Percentiles rank a stretch among this genome's conserved stretches.
These are phyloP conservation scores for Mimosa pudica DNA, from an alignment of 306 rosid genomes.

Conservation along the genomic window DNA sequence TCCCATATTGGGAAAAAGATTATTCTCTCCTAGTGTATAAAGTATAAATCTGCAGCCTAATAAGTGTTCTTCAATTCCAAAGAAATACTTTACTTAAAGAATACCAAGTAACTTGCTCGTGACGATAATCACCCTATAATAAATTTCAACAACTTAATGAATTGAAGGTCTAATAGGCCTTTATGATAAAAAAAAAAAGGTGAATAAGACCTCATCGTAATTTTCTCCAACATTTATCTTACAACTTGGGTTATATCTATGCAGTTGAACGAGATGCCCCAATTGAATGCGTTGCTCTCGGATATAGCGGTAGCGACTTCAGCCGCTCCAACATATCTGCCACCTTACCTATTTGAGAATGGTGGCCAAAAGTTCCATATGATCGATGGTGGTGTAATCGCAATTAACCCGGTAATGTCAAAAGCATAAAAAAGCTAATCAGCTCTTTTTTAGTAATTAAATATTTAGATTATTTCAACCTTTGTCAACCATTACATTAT, in stretches of 20 bases:
- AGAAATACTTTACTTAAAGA: too few relatives aligned
- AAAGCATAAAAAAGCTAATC: background rate
- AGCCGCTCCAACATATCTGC: background rate
- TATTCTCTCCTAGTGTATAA: too few relatives aligned
- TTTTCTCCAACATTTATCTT: background rate
- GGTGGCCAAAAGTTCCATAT: background rate
- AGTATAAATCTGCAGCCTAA: too few relatives aligned
- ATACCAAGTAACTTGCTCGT: too few relatives aligned
- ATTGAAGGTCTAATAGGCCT: too few relatives aligned
- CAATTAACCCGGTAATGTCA: constrained; percentile 1
- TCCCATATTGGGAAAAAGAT: too few relatives aligned
- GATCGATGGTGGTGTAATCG: background rate
- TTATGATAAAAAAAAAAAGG: background rate
- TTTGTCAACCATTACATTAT: background rate
- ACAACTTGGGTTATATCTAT: background rate
- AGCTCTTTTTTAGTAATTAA: background rate
- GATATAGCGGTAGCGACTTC: background rate
- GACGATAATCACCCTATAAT: too few relatives aligned
- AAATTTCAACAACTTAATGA: background rate
- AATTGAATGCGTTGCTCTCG: background rate
- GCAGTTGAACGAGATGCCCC: background rate
- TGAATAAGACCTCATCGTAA: background rate
- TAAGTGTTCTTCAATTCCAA: too few relatives aligned
- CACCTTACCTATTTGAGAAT: background rate
- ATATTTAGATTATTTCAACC: background rate